Evolutionary conservation across 139 green algal species (phyloP), one percentile per base, ranked within the genome.

Genomic region (Picochlorum sp.): DNA sequence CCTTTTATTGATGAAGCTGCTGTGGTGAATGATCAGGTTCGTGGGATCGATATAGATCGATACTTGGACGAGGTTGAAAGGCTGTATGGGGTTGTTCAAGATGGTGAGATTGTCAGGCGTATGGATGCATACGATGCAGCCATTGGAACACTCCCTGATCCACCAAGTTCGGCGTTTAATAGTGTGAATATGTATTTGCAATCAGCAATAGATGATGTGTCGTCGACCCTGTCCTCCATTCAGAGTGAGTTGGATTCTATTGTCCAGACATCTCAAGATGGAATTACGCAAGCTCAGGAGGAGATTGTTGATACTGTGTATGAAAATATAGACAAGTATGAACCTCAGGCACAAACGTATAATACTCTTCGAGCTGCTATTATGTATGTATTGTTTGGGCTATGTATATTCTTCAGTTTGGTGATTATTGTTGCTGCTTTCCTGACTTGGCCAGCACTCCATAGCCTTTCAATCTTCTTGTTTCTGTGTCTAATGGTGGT

Each of bases 311-410:
- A 59, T 31, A 38, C 20, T 11, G 26, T 37, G 13, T 23, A 59
- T 18, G 47, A 54, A 20, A 34, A 71, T 8, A 34, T 65, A 34
- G 59, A 13, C 64, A 44, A 71, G 52, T 61, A 55, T 9, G 23
- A 60, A 37, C 44, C 28, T 15, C 38, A n/a, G 4, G 28, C n/a
- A 4, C 34, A 26, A 56, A 24, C 20, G 8, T 56, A 56, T 23
- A 45, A 66, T 45, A 59, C 14, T 8, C 10, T 56, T 7, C 60
- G 72, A 14, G 44, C 44, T 23, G 61, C 16, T 8, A 67, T 45
- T 7, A 41, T 73, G 60, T 77, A 72, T 28, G 57, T 69, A 6
- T 10, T 65, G 5, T 28, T 77, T 5, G 26, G 23, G 3, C 38
- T 68, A 14, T 16, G 60, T 4, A 24, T 71, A 31, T 18, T 70